Evolutionary conservation across 1,284 basidiomycete genomes (phyloP), one percentile per base, ranked within the genome.

Genomic region (Tilletia caries): DNA sequence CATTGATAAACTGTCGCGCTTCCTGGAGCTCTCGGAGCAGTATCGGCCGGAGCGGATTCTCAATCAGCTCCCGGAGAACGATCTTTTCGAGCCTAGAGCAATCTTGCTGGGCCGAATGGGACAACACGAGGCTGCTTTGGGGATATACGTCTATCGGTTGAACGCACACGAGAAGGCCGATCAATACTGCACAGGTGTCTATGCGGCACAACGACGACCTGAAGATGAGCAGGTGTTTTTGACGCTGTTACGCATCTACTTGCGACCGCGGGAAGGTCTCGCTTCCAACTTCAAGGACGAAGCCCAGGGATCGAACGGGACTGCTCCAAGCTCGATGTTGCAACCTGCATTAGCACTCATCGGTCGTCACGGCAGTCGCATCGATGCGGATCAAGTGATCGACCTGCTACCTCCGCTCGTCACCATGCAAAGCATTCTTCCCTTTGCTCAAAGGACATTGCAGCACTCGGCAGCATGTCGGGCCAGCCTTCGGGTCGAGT

Each of bases 51-150:
- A 94, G 80, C 87, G 91, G 4, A 83, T 98, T 20, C 91, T 95
- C 75, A 90, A 88, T 6, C 83, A 89, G 27, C 84, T 97, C 5
- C 90, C 91, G 0, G 73, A 81, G 91, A 92, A 92, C 74, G 77
- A 76, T 58, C 71, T 77, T 67, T 73, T 76, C 15, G 92, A 95
- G 81, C 92, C 92, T 0, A 89, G 93, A 46, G 95, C 96, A 0
- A 89, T 95, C 68, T 86, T 98, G 2, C 86, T 98, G 3, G 96
- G 95, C 2, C 88, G 91, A 25, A 87, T 98, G 71, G 93, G 92
- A 0, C 89, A 92, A 70, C 94, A 98, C 78, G 92, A 95, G 76
- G 92, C 91, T 71, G 95, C 95, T 0, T 87, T 99, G 29, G 91
- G 92, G 79, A 88, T 96, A 32, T 98, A 98, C 82, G 93, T 95